Conservation (phyloP, 176 grass and related monocot genomes). For the Paspalum vaginatum region DNA sequence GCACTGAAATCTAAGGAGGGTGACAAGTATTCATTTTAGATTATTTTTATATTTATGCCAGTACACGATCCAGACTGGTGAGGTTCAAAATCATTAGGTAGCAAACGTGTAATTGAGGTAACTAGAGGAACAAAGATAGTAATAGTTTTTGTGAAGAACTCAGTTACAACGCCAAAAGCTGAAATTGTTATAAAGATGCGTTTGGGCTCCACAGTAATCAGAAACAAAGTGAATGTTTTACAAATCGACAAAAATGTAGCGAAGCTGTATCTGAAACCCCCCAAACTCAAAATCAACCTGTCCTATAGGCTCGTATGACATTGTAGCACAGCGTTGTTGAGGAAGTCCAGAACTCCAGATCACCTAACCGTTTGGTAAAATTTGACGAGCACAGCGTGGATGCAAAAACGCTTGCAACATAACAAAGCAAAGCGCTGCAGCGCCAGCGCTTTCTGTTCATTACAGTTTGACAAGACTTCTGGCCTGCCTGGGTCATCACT, state of each 20-base stretch:
- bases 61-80: not conserved
- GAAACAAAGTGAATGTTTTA: not conserved
- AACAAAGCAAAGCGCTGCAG: conserved; percentile 4
- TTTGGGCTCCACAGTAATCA: not conserved
- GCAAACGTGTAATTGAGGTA: not conserved
- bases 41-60: not conserved
- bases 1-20: too few relatives aligned
- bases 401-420: not conserved
- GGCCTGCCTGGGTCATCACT: not conserved
- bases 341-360: not conserved
- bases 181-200: not conserved
- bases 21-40: not conserved
- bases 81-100: not conserved
- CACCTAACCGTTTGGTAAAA: not conserved
- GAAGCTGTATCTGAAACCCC: too few relatives aligned
- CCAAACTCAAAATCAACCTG: not conserved
- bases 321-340: not conserved
- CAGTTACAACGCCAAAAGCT: not conserved
- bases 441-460: not conserved
- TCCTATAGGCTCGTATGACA: not conserved
- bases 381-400: not conserved
- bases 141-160: not conserved
- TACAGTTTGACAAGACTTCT: not conserved
- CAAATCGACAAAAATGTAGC: too few relatives aligned
- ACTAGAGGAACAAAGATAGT: not conserved